phyloP scores from a whole-genome alignment of 768 basidiomycete species.

The Dentipellis sp. region DNA sequence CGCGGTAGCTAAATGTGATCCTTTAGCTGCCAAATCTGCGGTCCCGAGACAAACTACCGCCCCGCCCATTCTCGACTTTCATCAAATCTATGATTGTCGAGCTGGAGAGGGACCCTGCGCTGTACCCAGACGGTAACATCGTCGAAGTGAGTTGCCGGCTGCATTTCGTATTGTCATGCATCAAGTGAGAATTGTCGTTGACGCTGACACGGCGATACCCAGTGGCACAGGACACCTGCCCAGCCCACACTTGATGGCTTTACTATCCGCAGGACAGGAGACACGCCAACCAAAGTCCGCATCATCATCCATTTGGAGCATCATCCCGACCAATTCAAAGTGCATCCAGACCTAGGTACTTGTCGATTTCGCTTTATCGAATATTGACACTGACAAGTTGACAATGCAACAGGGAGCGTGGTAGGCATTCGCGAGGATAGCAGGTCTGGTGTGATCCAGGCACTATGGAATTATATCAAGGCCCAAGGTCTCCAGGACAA shows the following conservation, averaged over 20 bases:
- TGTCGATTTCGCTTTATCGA: not conserved
- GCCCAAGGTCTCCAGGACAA: constrained; percentile 77
- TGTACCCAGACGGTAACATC: constrained; percentile 81
- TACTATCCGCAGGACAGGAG: constrained; percentile 74
- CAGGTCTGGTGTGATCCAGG: constrained; percentile 68
- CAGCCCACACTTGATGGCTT: constrained; percentile 75
- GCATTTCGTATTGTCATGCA: not conserved
- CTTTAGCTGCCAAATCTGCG: constrained; percentile 50
- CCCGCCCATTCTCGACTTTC: constrained; percentile 78
- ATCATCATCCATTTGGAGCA: constrained; percentile 85
- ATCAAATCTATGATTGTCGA: constrained; percentile 82
- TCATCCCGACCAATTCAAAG: constrained; percentile 77
- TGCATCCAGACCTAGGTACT: constrained; percentile 65
- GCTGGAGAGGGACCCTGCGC: constrained; percentile 71
- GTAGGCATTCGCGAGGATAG: constrained; percentile 83
- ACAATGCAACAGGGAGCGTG: constrained; percentile 36
- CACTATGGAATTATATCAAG: constrained; percentile 92
- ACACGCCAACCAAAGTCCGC: constrained; percentile 65
- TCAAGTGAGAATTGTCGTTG: not conserved
- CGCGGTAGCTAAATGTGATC: not conserved
- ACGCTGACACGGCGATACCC: not conserved
- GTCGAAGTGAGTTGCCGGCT: constrained; percentile 59
- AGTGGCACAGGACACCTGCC: constrained; percentile 60
- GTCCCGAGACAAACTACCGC: constrained; percentile 49
- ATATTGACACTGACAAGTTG: not conserved